Base-by-base conservation (phyloP, 768 basidiomycete species). In the Lentinula lateritia region DNA sequence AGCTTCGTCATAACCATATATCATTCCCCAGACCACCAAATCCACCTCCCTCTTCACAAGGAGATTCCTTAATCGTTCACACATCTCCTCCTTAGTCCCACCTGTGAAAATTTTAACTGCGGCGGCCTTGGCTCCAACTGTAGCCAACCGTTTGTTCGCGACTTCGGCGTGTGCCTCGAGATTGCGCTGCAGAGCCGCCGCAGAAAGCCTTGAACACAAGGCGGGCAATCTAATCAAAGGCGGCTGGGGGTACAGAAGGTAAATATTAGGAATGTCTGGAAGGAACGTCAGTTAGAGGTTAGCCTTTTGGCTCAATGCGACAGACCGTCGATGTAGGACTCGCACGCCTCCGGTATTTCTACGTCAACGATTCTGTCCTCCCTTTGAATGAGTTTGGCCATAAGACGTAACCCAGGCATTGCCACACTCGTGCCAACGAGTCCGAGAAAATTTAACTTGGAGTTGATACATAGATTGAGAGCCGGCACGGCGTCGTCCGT, bases 401-500 rank as follows among this genome's bases (percentile, higher is more conserved):
- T 72, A 9, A 75, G 76, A 34, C 87, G 81, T 34, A 89, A 70
- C 2, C 88, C 88, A 2, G 70, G 68, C 80, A 89, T 88, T 35
- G 74, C 73, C 61, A 89, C 75, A 18, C 73, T 65, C 2, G 87
- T 89, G 50, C 77, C 84, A 13, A 79, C 66, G 42, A 88, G 75
- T 4, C 80, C 80, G 28, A 89, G 75, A 62, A 77, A 80, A 1
- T 70, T 68, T 6, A 89, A 75, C 56, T 75, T 80, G 8, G 68
- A 68, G 36, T 88, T 74, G 3, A 59, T 50, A 32, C 55, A 56
- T 18, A 83, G 60, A 6, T 81, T 63, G 52, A 89, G 69, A 48
- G 84, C 84, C 23, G 85, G 79, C 20, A 86, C 73, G 46, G 80
- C 78, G 56, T 85, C 84, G 65, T 88, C 81, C 61, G 80, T 72